Base-by-base conservation (phyloP, 345 rosid genomes). In the Rhizophora apiculata region DNA sequence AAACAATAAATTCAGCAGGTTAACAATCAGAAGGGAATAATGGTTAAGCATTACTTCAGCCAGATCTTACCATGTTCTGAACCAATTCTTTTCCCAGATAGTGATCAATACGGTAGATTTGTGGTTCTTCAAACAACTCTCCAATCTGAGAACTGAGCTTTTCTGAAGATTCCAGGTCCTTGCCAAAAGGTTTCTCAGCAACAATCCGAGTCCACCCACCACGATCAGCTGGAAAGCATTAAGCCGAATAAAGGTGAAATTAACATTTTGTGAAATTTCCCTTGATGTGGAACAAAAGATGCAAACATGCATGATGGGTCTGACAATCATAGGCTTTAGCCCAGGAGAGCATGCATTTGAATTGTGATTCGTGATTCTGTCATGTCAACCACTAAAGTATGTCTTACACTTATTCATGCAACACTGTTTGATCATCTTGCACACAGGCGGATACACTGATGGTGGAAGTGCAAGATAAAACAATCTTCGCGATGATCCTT, bases 381-480 rank as follows among this genome's bases (percentile, higher is more conserved):
- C 8, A 10, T 26, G 31, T 53, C 30, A 67, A 21, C 60, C 30
- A 56, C 60, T 56, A 56, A 24, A 10, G 65, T 24, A 61, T 26
- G 60, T 76, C 91, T 84, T 87, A 89, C 99, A 90, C 84, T 82
- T 90, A 81, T 89, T 90, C 91, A 82, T 90, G 86, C 97, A 95
- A 62, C 83, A 92, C 39, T 74, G 63, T 74, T 74, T 85, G 77
- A 95, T 92, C 99, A 95, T 92, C 86, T 78, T 89, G 94, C 87
- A 81, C 46, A 92, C 99, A 78, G 90, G 66, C 57, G 98, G 99
- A 81, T 95, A 95, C 19, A 95, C 92, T 32, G 99, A 90, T 3
- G 99, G 98, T 0, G 99, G 99, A 64, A 95, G 98, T 72, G 99
- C 99, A 66, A 92, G 78, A 73, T 95, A 95, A 80, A 95, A 95